These are phyloP conservation scores for Alternaria hordeiaustralica DNA, from an alignment of 2,329 filamentous ascomycete species.

Conservation along the genomic window DNA sequence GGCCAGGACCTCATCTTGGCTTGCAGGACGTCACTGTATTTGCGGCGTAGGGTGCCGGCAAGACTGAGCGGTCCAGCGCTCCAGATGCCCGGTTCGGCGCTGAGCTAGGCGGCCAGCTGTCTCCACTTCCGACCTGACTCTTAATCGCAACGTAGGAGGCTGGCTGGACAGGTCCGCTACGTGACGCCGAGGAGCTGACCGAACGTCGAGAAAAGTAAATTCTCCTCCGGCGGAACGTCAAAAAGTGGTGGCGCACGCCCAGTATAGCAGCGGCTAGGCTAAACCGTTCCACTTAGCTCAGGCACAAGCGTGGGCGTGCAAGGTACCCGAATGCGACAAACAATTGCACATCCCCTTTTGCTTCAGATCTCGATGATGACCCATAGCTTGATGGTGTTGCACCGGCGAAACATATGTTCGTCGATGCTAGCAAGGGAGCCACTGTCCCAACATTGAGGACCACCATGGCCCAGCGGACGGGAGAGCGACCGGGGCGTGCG, in stretches of 20 bases:
- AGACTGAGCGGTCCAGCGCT: neutral
- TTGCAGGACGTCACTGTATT: neutral
- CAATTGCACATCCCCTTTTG: neutral
- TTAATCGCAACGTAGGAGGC: conserved; percentile 4
- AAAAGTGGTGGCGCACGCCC: conserved; percentile 1
- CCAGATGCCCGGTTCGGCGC: conserved; percentile 3
- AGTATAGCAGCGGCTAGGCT: conserved; percentile 11
- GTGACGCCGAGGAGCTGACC: conserved; percentile 4
- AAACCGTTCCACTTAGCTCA: conserved; percentile 5
- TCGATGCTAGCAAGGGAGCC: conserved; percentile 1
- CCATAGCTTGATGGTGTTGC: neutral
- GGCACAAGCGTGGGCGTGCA: conserved; percentile 3
- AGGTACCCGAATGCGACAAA: conserved; percentile 3
- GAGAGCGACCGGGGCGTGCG: conserved; percentile 15
- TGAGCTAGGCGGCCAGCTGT: neutral
- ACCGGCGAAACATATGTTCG: conserved; percentile 4
- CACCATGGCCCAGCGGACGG: conserved; percentile 1
- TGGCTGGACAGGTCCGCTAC: conserved; percentile 7
- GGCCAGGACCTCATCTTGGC: neutral
- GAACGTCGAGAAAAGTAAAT: conserved; percentile 5
- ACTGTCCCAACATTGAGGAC: conserved; percentile 7
- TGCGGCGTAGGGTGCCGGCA: neutral
- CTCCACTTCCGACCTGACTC: neutral
- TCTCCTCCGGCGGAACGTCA: conserved; percentile 10
- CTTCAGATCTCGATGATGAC: neutral